Conservation (phyloP, 768 basidiomycete genomes). For the Cantharellus cinnabarinus region DNA sequence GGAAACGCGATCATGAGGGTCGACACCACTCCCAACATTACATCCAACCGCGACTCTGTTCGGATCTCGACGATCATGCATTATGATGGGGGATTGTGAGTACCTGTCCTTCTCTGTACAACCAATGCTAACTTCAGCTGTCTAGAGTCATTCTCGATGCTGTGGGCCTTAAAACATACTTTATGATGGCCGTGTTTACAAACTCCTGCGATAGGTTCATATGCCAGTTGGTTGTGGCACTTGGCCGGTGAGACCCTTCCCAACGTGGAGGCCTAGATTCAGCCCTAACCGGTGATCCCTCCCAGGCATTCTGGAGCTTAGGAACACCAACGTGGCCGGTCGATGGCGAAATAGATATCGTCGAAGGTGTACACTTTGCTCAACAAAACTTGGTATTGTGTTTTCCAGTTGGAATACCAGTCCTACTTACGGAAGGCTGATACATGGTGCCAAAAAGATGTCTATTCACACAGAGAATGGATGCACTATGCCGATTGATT, state of each 20-base stretch:
- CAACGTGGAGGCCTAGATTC: slow-evolving; percentile 11
- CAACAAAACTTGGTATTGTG: slow-evolving; percentile 38
- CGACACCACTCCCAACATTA: slow-evolving; percentile 47
- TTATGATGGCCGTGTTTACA: not conserved
- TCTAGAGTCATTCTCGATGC: slow-evolving; percentile 4
- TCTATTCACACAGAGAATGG: slow-evolving; percentile 57
- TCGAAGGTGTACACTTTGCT: slow-evolving; percentile 67
- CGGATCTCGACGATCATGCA: slow-evolving; percentile 46
- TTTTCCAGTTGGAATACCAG: too few species aligned
- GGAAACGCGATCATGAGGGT: slow-evolving; percentile 78
- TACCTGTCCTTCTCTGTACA: slow-evolving; percentile 21
- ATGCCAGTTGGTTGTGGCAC: slow-evolving; percentile 75
- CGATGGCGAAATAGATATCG: slow-evolving; percentile 48
- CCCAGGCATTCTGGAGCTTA: not conserved
- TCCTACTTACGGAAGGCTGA: too few species aligned
- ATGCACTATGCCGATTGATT: slow-evolving; percentile 38
- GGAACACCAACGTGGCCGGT: not conserved
- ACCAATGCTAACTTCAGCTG: not conserved
- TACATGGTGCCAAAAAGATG: slow-evolving; percentile 18
- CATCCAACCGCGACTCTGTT: slow-evolving; percentile 46
- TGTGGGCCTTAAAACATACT: too few species aligned
- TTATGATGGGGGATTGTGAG: slow-evolving; percentile 37
- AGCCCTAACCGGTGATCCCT: not conserved
- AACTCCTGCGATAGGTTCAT: slow-evolving; percentile 36
- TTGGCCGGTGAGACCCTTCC: not conserved